Base-by-base conservation (phyloP, 371 early-diverging fungal species). In the Blakeslea trispora region DNA sequence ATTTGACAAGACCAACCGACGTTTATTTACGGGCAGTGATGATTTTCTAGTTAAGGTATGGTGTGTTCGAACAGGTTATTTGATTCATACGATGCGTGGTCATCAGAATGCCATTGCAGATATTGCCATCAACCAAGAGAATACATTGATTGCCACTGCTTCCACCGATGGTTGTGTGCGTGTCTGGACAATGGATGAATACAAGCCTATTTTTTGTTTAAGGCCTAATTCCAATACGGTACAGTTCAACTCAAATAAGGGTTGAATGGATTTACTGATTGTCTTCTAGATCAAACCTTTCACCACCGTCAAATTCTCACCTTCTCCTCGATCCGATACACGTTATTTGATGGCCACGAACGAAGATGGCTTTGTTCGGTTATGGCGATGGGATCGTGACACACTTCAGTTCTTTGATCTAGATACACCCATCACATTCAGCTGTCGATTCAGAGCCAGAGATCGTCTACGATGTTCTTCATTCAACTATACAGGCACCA, bases 21-120 rank as follows among this genome's bases (percentile, higher is more conserved):
- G 91, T 10, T 76, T 91, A 45, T 83, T 92, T 51, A 94, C 94
- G 1, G 85, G 89, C 37, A 89, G 92, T 66, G 96, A 95, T 63
- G 96, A 95, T 63, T 85, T 81, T 34, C 69, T 94, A 18, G 86
- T 94, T 58, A 94, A 93, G 56, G 79, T 93, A 10, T 95, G 95
- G 95, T 89, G 91, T 64, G 83, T 91, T 9, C 74, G 83, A 6
- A 86, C 90, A 1, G 96, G 95, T 11, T 83, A 84, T 57, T 77
- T 94, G 9, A 81, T 95, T 17, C 80, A 91, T 55, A 89, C 94
- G 0, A 75, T 95, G 13, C 80, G 93, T 41, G 94, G 93, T 7
- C 95, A 95, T 56, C 78, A 81, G 39, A 85, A 85, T 39, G 89
- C 85, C 19, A 88, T 94, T 54, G 82, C 88, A 0, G 94, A 92